These are phyloP conservation scores for Komagataella kurtzmanii DNA, from an alignment of 805 yeast species.

Conservation along the genomic window DNA sequence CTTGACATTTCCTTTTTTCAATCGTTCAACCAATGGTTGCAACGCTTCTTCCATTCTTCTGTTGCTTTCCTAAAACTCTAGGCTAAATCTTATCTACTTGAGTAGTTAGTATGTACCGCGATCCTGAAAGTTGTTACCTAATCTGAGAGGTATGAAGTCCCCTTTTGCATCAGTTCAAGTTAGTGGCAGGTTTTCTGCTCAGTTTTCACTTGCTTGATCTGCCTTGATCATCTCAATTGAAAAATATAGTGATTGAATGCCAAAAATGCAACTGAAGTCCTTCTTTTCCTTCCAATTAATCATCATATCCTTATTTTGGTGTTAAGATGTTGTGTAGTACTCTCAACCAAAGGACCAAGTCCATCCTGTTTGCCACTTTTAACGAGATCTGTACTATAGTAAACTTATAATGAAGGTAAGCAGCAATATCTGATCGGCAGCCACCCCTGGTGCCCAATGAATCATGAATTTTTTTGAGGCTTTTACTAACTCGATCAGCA, in stretches of 20 bases:
- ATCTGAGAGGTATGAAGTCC: not conserved
- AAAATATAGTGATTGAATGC: too few species aligned
- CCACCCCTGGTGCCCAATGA: not conserved
- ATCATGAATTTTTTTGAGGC: not conserved
- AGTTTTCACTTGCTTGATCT: too few species aligned
- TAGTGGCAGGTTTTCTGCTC: too few species aligned
- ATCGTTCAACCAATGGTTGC: constrained; percentile 9
- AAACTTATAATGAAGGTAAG: constrained; percentile 1
- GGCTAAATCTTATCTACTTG: not conserved
- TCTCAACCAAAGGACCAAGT: not conserved
- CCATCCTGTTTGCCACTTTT: not conserved
- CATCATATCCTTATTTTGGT: not conserved
- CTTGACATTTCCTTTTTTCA: constrained; percentile 17
- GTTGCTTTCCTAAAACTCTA: not conserved
- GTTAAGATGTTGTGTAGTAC: not conserved
- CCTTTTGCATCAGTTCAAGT: not conserved
- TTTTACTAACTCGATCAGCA: constrained; percentile 32
- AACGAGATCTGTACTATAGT: not conserved
- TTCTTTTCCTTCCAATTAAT: not conserved
- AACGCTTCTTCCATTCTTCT: constrained; percentile 11
- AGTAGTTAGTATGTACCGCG: not conserved
- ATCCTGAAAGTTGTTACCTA: not conserved
- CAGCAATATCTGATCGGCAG: not conserved
- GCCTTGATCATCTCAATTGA: too few species aligned
- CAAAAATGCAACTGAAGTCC: not conserved